Evolutionary conservation across 2,329 filamentous ascomycete species (phyloP), one percentile per base, ranked within the genome.

Genomic region (Ramichloridium luteum): DNA sequence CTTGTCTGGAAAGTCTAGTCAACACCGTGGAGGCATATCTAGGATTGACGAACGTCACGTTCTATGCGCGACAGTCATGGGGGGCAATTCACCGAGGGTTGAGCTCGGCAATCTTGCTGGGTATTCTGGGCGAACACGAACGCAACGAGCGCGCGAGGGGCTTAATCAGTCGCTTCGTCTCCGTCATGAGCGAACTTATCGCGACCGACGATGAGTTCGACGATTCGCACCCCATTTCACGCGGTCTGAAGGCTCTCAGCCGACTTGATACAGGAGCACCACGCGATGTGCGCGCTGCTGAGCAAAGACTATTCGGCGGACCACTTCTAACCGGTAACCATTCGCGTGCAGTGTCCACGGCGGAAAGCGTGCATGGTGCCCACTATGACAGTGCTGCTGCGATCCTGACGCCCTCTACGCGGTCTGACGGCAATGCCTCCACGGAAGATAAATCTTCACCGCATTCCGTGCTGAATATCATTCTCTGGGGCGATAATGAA

Each of bases 21-120:
- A 51, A 61, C 66, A 35, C 70, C 0, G 68, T 76, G 8, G 69
- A 74, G 44, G 68, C 70, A 1, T 77, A 74, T 48, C 62, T 75
- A 3, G 72, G 74, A 31, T 55, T 77, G 3, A 62, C 65, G 38
- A 65, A 65, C 46, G 62, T 66, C 55, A 52, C 50, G 1, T 39
- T 49, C 28, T 53, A 64, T 57, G 20, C 59, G 47, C 6, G 58
- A 51, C 30, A 61, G 54, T 29, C 48, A 6, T 54, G 51, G 51
- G 47, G 48, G 6, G 48, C 51, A 4, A 42, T 53, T 3, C 51
- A 53, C 32, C 47, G 57, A 57, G 32, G 60, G 53, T 44, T 64
- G 51, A 38, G 61, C 55, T 38, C 51, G 59, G 41, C 50, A 4
- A 38, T 54, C 2, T 40, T 54, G 1, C 45, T 54, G 11, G 51